Evolutionary conservation across 805 yeast species (phyloP).

Genomic region (Lipomyces yamanashiensis): DNA sequence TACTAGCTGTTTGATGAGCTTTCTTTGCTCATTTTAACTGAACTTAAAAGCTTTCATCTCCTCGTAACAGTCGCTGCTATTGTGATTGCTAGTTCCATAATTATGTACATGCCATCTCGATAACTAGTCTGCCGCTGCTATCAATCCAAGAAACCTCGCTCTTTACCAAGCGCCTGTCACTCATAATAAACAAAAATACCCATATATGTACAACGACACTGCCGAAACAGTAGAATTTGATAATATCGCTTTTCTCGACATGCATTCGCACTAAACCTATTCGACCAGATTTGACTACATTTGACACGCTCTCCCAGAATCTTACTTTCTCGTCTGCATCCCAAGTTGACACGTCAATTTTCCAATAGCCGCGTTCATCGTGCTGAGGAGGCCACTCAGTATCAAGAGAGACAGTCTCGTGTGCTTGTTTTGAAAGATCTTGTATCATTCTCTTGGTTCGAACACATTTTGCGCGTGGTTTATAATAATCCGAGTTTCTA

Average conservation of each 20-base stretch:
- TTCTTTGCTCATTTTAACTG: too few species aligned
- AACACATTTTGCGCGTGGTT: slow-evolving; percentile 13
- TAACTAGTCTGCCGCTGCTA: slow-evolving; percentile 11
- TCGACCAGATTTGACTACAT: slow-evolving; percentile 19
- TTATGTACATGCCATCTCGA: slow-evolving; percentile 4
- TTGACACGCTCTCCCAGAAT: slow-evolving; percentile 23
- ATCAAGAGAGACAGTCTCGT: not conserved
- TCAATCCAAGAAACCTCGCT: slow-evolving; percentile 18
- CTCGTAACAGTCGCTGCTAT: too few species aligned
- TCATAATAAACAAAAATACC: slow-evolving; percentile 28
- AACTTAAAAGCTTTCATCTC: too few species aligned
- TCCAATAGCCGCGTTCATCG: slow-evolving; percentile 30
- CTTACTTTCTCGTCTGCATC: slow-evolving; percentile 11
- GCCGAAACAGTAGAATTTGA: slow-evolving; percentile 29
- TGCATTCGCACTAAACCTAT: slow-evolving; percentile 21
- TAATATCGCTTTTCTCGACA: slow-evolving; percentile 16
- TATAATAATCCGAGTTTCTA: slow-evolving; percentile 17
- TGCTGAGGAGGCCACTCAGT: slow-evolving; percentile 18
- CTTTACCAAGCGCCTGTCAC: slow-evolving; percentile 15
- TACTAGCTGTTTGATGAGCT: not conserved
- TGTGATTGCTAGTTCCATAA: not conserved
- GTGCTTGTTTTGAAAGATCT: not conserved
- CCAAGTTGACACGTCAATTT: slow-evolving; percentile 21
- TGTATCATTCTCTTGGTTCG: slow-evolving; percentile 1
- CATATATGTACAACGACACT: slow-evolving; percentile 29